Evolutionary conservation across 495 filamentous ascomycete species (phyloP).

Genomic region (Talaromyces borbonicus): DNA sequence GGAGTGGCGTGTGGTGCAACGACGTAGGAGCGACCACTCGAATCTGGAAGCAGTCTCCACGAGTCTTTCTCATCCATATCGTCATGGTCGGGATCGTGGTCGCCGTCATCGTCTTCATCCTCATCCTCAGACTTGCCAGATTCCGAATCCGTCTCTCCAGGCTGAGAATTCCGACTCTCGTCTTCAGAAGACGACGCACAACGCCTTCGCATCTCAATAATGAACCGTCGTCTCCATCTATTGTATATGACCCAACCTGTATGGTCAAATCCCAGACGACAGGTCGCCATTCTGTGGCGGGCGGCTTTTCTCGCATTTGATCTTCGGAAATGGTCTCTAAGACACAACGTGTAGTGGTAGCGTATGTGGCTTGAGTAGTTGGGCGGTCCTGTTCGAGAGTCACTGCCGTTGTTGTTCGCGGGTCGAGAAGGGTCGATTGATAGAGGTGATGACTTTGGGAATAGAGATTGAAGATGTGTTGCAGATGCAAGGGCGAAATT

Average conservation of each 20-base stretch:
- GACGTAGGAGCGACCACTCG: not conserved
- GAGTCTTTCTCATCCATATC: not conserved
- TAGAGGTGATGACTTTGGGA: not conserved
- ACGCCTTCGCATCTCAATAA: slow-evolving; percentile 3
- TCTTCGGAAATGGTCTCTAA: not conserved
- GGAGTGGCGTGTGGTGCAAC: not conserved
- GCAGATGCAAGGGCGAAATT: too few relatives aligned
- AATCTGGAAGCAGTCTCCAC: not conserved
- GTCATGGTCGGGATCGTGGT: not conserved
- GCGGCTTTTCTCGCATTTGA: not conserved
- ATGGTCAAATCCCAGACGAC: slow-evolving; percentile 5
- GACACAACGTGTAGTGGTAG: not conserved
- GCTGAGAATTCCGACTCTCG: too few relatives aligned
- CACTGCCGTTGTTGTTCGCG: too few relatives aligned
- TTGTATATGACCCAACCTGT: slow-evolving; percentile 11
- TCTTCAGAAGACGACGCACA: too few relatives aligned
- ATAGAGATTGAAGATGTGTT: too few relatives aligned
- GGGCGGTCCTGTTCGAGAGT: too few relatives aligned
- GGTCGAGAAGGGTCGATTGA: too few relatives aligned
- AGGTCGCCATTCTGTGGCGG: not conserved
- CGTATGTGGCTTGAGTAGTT: not conserved
- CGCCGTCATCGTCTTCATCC: not conserved
- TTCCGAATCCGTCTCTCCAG: too few relatives aligned
- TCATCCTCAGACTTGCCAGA: not conserved
- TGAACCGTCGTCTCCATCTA: slow-evolving; percentile 5